phyloP scores from a whole-genome alignment of 2,329 filamentous ascomycete species.

The Paecilomyces variotii region DNA sequence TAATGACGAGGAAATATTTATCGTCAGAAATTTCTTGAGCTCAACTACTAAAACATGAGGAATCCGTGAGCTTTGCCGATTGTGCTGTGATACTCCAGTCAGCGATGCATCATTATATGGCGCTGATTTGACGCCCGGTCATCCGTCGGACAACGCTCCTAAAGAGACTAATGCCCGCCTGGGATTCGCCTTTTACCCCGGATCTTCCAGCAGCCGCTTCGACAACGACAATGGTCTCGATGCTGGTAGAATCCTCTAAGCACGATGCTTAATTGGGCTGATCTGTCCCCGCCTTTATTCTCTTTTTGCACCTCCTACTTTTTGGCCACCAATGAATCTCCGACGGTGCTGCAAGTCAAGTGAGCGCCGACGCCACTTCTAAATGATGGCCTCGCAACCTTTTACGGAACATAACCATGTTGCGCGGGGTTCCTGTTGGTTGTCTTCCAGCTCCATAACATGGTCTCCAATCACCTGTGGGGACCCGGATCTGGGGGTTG shows the following conservation, averaged over 20 bases:
- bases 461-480: neutral
- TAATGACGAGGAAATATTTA: neutral
- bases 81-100: neutral
- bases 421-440: neutral
- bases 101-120: neutral
- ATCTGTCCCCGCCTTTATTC: neutral
- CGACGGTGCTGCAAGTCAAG: neutral
- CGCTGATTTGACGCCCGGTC: neutral
- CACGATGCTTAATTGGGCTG: neutral
- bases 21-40: too few relatives aligned
- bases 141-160: neutral
- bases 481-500: neutral
- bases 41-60: neutral
- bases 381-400: neutral
- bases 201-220: neutral
- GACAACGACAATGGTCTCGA: neutral
- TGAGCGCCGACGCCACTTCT: neutral
- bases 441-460: neutral
- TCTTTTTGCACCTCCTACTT: neutral
- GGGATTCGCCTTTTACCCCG: neutral
- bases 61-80: neutral
- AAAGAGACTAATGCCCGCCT: neutral
- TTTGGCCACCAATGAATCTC: neutral
- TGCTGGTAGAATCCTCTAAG: neutral
- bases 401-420: neutral